phyloP scores from a whole-genome alignment of 2,329 filamentous ascomycete genomes.

The Exophiala dermatitidis region DNA sequence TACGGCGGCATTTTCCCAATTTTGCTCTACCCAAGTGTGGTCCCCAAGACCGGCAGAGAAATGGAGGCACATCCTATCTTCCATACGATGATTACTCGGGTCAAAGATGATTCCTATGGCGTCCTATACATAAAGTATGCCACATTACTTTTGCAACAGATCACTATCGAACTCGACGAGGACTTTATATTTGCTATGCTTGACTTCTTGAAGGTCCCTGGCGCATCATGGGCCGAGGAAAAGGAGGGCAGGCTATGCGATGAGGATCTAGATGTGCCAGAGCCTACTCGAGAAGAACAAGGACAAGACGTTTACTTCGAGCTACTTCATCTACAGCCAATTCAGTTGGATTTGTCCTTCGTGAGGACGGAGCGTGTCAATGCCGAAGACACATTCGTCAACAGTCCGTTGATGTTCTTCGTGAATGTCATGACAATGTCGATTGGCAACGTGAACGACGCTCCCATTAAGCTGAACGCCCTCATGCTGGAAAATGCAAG shows the following conservation, averaged over 20 bases:
- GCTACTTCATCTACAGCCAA: constrained; percentile 90
- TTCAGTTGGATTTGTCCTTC: constrained; percentile 95
- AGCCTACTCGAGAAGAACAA: constrained; percentile 74
- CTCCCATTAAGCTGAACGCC: constrained; percentile 86
- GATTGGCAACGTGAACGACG: constrained; percentile 97
- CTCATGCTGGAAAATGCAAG: constrained; percentile 92
- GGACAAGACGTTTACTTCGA: constrained; percentile 98
- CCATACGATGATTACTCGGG: constrained; percentile 81
- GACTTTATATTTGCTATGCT: constrained; percentile 96
- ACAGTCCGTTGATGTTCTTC: constrained; percentile 96
- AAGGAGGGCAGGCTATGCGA: constrained; percentile 83
- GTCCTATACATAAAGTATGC: constrained; percentile 98
- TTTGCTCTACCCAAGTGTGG: constrained; percentile 91
- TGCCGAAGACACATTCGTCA: constrained; percentile 84
- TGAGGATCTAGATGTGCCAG: constrained; percentile 81
- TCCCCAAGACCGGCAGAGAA: constrained; percentile 92
- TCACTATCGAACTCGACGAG: constrained; percentile 96
- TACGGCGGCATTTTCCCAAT: constrained; percentile 98
- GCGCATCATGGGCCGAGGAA: constrained; percentile 77
- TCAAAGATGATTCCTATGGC: constrained; percentile 97
- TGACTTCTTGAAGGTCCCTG: constrained; percentile 89
- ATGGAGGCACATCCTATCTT: constrained; percentile 94
- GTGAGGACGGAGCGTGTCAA: constrained; percentile 96
- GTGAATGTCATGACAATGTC: constrained; percentile 99
- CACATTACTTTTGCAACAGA: constrained; percentile 85